A percentile compares a stretch with the other conserved stretches of the same genome.
phyloP scores from a whole-genome alignment of 768 basidiomycete genomes.

The Termitomyces sp. region DNA sequence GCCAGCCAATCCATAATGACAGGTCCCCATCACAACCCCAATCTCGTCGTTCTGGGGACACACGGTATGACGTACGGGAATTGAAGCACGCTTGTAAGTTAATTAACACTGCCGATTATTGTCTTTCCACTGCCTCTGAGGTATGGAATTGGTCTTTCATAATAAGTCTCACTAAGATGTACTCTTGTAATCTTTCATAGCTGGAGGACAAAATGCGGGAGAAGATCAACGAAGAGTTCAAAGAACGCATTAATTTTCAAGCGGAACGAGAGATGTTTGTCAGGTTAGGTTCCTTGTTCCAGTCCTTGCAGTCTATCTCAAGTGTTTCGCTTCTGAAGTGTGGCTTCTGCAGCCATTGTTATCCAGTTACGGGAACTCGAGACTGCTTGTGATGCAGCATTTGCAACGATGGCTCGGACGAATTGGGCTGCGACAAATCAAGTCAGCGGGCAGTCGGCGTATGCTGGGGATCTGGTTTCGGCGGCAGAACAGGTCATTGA shows the following conservation, averaged over 20 bases:
- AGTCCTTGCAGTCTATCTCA: background rate
- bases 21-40: constrained; percentile 34
- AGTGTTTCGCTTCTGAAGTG: constrained; percentile 35
- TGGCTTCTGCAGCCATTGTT: constrained; percentile 79
- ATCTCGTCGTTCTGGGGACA: constrained; percentile 71
- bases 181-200: constrained; percentile 31
- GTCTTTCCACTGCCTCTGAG: constrained; percentile 86
- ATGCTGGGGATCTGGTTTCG: constrained; percentile 71
- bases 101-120: constrained; percentile 97
- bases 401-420: constrained; percentile 69
- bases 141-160: constrained; percentile 28
- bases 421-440: constrained; percentile 77
- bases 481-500: constrained; percentile 75
- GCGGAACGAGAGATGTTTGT: constrained; percentile 86
- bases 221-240: constrained; percentile 71
- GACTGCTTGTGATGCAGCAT: constrained; percentile 70
- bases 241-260: constrained; percentile 78
- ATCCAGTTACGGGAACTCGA: constrained; percentile 84
- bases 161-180: background rate
- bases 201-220: constrained; percentile 89
- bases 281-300: constrained; percentile 42
- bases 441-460: constrained; percentile 84
- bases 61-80: constrained; percentile 69
- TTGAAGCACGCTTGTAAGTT: constrained; percentile 82
- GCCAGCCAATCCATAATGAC: constrained; percentile 4